Evolutionary conservation across 495 filamentous ascomycete genomes (phyloP), one percentile per base, ranked within the genome.

Genomic region (Astrocystis sublimbata): DNA sequence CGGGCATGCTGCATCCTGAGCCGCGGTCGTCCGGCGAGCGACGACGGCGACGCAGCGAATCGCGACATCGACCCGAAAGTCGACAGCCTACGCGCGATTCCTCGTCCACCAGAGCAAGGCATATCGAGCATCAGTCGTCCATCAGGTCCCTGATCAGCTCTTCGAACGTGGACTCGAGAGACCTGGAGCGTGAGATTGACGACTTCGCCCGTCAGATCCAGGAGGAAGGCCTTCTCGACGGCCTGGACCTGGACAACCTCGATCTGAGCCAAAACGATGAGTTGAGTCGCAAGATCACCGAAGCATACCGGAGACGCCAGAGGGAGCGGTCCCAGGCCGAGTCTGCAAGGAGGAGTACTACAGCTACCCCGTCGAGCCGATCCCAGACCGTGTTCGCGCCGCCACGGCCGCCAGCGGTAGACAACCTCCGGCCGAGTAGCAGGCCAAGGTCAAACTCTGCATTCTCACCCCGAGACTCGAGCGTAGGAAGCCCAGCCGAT

Each of bases 181-280:
- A 92, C 58, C 82, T 94, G 69, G 88, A 96, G 71, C 64, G 73
- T 40, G 79, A 82, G 65, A 79, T 82, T 60, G 91, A 93, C 68
- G 92, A 94, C 70, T 96, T 97, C 62, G 78, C 93, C 63, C 81
- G 89, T 40, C 90, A 94, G 73, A 96, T 97, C 51, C 84, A 92
- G 63, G 91, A 93, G 65, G 92, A 96, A 65, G 92, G 92, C 0
- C 72, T 96, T 51, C 71, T 97, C 54, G 90, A 96, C 64, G 92
- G 92, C 31, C 84, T 96, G 52, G 91, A 97, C 68, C 75, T 96
- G 54, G 85, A 92, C 68, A 90, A 91, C 64, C 82, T 97, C 26
- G 89, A 90, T 63, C 79, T 89, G 3, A 76, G 75, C 47, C 89
- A 87, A 61, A 92, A 96, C 66, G 91, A 96, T 64, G 90, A 94